A percentile compares a stretch with the other conserved stretches of the same genome.
Conservation (phyloP, 2,329 filamentous ascomycete species). For the Colletotrichum limetticola region DNA sequence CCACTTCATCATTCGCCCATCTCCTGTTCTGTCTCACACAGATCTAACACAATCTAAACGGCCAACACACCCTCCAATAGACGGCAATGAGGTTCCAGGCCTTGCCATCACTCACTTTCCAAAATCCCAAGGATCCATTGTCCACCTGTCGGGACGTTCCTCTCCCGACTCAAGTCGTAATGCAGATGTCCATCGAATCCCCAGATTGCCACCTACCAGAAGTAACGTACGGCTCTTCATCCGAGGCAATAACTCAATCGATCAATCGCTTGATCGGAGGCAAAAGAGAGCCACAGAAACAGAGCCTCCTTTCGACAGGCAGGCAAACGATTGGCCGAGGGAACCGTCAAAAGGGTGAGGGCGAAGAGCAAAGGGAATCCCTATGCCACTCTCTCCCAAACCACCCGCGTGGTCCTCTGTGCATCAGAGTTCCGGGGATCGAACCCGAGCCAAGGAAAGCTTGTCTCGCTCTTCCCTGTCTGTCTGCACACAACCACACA, state of each 20-base stretch:
- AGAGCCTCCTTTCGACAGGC: neutral
- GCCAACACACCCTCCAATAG: neutral
- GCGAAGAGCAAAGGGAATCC: neutral
- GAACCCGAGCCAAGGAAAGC: slow-evolving; percentile 12
- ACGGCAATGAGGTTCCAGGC: neutral
- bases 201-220: neutral
- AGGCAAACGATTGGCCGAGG: neutral
- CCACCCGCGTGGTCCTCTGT: neutral
- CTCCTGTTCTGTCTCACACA: neutral
- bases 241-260: neutral
- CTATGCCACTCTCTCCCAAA: neutral
- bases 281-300: neutral
- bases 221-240: neutral
- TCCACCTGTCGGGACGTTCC: neutral
- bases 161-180: neutral
- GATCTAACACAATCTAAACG: neutral
- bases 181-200: neutral
- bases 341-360: neutral
- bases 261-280: neutral
- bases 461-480: slow-evolving; percentile 19
- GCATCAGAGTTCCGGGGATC: slow-evolving; percentile 14
- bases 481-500: slow-evolving; percentile 11
- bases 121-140: neutral
- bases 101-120: neutral
- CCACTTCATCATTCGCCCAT: neutral